A percentile compares a stretch with the other conserved stretches of the same genome.
These are phyloP conservation scores for Allomyces arbusculus DNA, from an alignment of 192 early-diverging fungal genomes.

Conservation along the genomic window DNA sequence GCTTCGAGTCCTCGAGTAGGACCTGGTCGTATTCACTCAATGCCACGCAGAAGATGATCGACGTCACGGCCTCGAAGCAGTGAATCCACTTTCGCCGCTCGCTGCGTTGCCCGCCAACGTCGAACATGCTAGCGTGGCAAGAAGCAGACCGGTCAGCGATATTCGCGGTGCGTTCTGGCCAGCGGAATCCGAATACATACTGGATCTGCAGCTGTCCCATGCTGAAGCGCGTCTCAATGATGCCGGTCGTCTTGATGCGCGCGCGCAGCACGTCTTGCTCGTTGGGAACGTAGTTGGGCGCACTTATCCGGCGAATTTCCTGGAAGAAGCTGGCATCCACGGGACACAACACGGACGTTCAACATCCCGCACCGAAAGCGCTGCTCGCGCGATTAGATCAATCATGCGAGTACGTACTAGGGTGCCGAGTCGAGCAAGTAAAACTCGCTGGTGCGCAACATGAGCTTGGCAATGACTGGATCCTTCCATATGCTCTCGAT, in stretches of 20 bases:
- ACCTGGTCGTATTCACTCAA: constrained; percentile 27
- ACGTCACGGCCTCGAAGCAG: constrained; percentile 26
- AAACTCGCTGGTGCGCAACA: constrained; percentile 18
- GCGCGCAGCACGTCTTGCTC: constrained; percentile 41
- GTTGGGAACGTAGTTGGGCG: constrained; percentile 24
- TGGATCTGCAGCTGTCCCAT: constrained; percentile 15
- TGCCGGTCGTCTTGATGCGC: constrained; percentile 40
- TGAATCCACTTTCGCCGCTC: constrained; percentile 30
- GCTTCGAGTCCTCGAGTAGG: constrained; percentile 17
- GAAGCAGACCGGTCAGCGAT: too few species aligned
- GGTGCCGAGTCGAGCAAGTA: constrained; percentile 23
- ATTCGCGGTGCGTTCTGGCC: neutral
- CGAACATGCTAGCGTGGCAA: constrained; percentile 16
- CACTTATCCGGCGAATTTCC: neutral
- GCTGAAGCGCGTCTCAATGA: constrained; percentile 19
- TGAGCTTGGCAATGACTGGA: constrained; percentile 3
- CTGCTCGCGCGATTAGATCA: too few species aligned
- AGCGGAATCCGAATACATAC: constrained; percentile 5
- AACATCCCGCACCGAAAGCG: too few species aligned
- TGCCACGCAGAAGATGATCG: constrained; percentile 28
- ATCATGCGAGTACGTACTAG: constrained; percentile 10
- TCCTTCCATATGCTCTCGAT: constrained; percentile 14
- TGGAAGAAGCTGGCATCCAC: neutral
- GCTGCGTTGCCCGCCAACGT: constrained; percentile 27
- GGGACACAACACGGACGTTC: too few species aligned